Evolutionary conservation across 805 yeast genomes (phyloP).

Genomic region (Millerago galiae): DNA sequence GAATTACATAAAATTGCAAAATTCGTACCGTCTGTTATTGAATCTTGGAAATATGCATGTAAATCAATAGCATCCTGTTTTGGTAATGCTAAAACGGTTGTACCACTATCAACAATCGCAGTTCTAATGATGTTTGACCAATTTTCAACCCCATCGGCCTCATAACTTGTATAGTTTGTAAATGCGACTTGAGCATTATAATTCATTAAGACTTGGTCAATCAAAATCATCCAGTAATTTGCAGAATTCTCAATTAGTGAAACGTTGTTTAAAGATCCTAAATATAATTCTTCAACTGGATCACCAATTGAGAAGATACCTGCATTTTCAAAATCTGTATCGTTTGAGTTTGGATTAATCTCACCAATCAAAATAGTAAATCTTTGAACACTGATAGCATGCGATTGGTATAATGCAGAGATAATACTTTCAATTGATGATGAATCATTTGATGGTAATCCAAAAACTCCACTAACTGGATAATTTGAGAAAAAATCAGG

Average conservation of each 20-base stretch:
- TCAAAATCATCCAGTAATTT: constrained; percentile 47
- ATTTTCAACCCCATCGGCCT: background rate
- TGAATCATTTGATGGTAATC: constrained; percentile 43
- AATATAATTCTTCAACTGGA: constrained; percentile 30
- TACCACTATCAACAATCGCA: constrained; percentile 60
- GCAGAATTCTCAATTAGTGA: constrained; percentile 28
- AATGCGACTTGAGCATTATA: constrained; percentile 28
- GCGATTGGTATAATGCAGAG: constrained; percentile 30
- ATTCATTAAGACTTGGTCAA: constrained; percentile 33
- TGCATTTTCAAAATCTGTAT: constrained; percentile 20
- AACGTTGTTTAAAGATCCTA: constrained; percentile 36
- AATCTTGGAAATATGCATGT: constrained; percentile 44
- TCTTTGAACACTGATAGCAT: constrained; percentile 28
- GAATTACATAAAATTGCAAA: constrained; percentile 55
- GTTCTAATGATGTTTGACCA: constrained; percentile 24
- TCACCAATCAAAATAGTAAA: constrained; percentile 43
- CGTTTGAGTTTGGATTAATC: constrained; percentile 17
- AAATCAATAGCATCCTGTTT: constrained; percentile 45
- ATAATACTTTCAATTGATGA: constrained; percentile 34
- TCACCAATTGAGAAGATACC: constrained; percentile 43
- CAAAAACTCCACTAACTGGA: constrained; percentile 54
- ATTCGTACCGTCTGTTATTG: constrained; percentile 55
- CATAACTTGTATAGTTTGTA: constrained; percentile 13
- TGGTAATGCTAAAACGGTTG: constrained; percentile 55
- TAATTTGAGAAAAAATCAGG: constrained; percentile 48